phyloP scores from a whole-genome alignment of 768 basidiomycete species.

The Pilatotrama ljubarskyi region DNA sequence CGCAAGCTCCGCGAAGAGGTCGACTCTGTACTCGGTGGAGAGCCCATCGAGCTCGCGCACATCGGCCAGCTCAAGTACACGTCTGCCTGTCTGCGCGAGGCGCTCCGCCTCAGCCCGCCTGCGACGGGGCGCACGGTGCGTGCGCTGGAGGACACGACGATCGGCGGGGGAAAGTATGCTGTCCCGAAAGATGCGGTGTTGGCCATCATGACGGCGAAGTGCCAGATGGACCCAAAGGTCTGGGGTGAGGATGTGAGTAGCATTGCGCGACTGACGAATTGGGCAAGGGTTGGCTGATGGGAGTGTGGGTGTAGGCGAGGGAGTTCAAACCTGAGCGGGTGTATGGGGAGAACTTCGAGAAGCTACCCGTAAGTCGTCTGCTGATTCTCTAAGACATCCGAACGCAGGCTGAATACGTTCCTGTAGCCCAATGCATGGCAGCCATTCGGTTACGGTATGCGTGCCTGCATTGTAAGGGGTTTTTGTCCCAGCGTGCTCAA shows the following conservation, averaged over 20 bases:
- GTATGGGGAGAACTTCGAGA: constrained; percentile 50
- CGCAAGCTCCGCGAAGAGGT: constrained; percentile 48
- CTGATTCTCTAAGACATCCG: neutral
- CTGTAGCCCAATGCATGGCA: constrained; percentile 44
- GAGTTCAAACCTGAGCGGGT: constrained; percentile 51
- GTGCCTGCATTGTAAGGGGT: constrained; percentile 32
- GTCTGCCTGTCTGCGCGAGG: constrained; percentile 41
- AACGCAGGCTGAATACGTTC: neutral
- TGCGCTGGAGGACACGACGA: constrained; percentile 38
- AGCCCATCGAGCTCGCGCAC: constrained; percentile 40
- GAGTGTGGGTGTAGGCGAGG: constrained; percentile 26
- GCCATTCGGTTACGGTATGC: constrained; percentile 36
- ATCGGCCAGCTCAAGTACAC: constrained; percentile 46
- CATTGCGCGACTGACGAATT: too few species aligned
- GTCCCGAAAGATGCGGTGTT: constrained; percentile 35
- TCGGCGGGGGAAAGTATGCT: constrained; percentile 43
- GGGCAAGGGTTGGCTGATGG: neutral
- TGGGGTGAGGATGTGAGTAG: constrained; percentile 51
- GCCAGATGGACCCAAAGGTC: constrained; percentile 44
- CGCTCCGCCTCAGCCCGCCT: constrained; percentile 39
- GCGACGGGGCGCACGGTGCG: constrained; percentile 38
- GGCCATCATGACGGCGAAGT: constrained; percentile 30
- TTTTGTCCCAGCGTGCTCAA: neutral
- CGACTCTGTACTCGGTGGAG: constrained; percentile 45
- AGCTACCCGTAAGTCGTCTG: constrained; percentile 37